Conservation (phyloP, 2,329 filamentous ascomycete genomes). For the Rachicladosporium sp. region DNA sequence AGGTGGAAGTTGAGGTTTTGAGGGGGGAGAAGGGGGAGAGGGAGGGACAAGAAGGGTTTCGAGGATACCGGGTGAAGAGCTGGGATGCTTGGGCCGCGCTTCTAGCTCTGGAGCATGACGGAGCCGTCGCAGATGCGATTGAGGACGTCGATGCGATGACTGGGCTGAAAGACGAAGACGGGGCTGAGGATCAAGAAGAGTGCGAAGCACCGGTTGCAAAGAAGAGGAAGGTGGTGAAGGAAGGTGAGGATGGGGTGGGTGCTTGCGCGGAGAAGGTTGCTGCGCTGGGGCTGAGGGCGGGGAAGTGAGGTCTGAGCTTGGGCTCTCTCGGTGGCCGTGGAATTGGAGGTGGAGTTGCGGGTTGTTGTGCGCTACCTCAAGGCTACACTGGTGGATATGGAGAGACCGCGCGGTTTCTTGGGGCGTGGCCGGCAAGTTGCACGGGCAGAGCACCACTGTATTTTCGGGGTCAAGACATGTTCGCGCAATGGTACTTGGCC, state of each 20-base stretch:
- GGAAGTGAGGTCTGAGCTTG: neutral
- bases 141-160: neutral
- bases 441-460: no score
- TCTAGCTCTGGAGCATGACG: neutral
- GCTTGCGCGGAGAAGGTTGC: neutral
- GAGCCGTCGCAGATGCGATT: neutral
- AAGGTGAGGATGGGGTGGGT: no score
- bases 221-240: neutral
- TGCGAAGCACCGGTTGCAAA: neutral
- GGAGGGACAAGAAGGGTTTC: neutral
- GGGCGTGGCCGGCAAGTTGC: no score
- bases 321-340: no score
- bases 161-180: neutral
- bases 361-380: no score
- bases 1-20: constrained; percentile 12
- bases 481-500: no score
- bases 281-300: constrained; percentile 1
- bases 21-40: neutral
- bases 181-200: neutral
- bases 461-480: no score
- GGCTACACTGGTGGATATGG: no score
- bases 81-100: neutral
- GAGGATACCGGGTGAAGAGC: neutral
- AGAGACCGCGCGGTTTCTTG: no score
- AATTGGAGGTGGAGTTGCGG: no score